Evolutionary conservation across 1,139 yeast genomes (phyloP).

Genomic region (Candida tunisiensis): DNA sequence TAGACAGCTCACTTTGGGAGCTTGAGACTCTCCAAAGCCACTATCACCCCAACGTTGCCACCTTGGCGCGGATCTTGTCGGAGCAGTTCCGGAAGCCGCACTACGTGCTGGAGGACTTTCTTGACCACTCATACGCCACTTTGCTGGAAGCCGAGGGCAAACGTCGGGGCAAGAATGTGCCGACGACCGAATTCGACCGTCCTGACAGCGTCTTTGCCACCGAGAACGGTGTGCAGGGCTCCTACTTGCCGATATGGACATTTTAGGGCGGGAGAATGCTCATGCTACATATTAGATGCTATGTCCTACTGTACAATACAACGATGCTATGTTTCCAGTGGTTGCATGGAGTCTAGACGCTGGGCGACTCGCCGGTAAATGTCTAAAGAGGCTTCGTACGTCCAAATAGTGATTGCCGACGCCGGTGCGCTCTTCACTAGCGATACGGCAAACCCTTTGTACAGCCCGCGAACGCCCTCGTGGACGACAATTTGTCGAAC

Average conservation of each 20-base stretch:
- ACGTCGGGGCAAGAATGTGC: slow-evolving; percentile 50
- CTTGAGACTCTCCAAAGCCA: slow-evolving; percentile 67
- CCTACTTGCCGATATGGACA: no score
- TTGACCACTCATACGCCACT: slow-evolving; percentile 76
- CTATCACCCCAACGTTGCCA: slow-evolving; percentile 90
- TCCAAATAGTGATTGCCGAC: slow-evolving; percentile 53
- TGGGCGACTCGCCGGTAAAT: slow-evolving; percentile 4
- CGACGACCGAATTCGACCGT: slow-evolving; percentile 67
- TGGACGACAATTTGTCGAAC: slow-evolving; percentile 27
- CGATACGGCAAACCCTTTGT: slow-evolving; percentile 52
- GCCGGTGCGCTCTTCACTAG: slow-evolving; percentile 64
- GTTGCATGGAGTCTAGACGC: neutral
- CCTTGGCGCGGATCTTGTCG: slow-evolving; percentile 70
- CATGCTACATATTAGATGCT: no score
- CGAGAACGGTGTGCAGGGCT: slow-evolving; percentile 2
- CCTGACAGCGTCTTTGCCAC: slow-evolving; percentile 27
- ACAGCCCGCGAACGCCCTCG: slow-evolving; percentile 48
- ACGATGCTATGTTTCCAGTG: neutral
- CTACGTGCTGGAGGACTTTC: slow-evolving; percentile 84
- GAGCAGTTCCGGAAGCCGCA: slow-evolving; percentile 83
- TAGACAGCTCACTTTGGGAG: slow-evolving; percentile 87
- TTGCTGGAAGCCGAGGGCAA: slow-evolving; percentile 58
- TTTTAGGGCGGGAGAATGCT: no score
- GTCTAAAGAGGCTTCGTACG: slow-evolving; percentile 32
- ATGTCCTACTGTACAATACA: no score